Conservation (phyloP, 1,139 yeast genomes). For the Magnusiomyces paraingens region DNA sequence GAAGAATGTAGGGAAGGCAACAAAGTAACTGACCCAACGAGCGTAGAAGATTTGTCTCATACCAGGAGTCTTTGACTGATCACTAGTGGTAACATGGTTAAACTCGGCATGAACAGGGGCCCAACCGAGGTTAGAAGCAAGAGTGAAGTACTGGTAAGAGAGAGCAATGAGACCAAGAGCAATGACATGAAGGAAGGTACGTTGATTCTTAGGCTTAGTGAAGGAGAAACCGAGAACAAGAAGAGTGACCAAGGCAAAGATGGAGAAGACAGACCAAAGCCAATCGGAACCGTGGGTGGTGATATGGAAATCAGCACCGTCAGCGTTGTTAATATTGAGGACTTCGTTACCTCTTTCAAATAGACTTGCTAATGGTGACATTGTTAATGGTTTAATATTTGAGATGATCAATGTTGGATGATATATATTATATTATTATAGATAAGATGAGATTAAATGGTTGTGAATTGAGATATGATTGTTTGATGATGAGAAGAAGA, state of each 20-base stretch:
- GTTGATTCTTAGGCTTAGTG: slow-evolving; percentile 36
- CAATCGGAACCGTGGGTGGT: slow-evolving; percentile 60
- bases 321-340: slow-evolving; percentile 41
- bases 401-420: too few species aligned
- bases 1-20: slow-evolving; percentile 52
- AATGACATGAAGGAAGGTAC: slow-evolving; percentile 43
- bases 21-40: slow-evolving; percentile 62
- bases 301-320: slow-evolving; percentile 42
- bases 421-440: too few species aligned
- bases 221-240: slow-evolving; percentile 38
- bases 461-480: too few species aligned
- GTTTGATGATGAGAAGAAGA: too few species aligned
- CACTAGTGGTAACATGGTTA: slow-evolving; percentile 41
- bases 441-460: too few species aligned
- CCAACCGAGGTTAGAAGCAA: slow-evolving; percentile 66
- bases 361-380: too few species aligned
- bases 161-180: slow-evolving; percentile 43
- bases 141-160: slow-evolving; percentile 51
- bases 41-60: slow-evolving; percentile 60
- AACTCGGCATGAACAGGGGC: slow-evolving; percentile 50
- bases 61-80: slow-evolving; percentile 34
- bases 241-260: slow-evolving; percentile 43
- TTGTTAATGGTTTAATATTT: too few species aligned
- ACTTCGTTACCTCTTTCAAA: slow-evolving; percentile 40
- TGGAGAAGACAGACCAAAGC: slow-evolving; percentile 61